Conservation (phyloP, 805 yeast species). For the Saturnispora ahearnii region DNA sequence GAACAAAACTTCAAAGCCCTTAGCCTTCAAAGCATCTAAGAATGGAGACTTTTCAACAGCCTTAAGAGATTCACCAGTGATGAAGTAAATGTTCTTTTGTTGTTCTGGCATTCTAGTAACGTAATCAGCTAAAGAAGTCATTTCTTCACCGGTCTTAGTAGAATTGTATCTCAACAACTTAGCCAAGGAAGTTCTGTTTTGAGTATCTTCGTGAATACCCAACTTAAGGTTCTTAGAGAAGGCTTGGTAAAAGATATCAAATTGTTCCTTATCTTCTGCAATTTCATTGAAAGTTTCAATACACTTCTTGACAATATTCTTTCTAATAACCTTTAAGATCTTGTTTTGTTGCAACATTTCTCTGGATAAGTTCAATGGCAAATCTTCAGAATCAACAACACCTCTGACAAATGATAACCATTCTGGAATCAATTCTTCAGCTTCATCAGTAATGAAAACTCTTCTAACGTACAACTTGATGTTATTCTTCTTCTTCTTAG, state of each 20-base stretch:
- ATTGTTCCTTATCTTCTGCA: constrained; percentile 98
- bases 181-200: constrained; percentile 92
- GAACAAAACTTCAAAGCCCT: constrained; percentile 96
- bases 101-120: constrained; percentile 99
- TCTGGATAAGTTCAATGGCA: constrained; percentile 99
- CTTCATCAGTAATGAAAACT: constrained; percentile 99
- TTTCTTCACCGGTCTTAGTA: constrained; percentile 89
- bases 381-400: constrained; percentile 99
- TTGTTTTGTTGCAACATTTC: constrained; percentile 99
- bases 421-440: constrained; percentile 98
- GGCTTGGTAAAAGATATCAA: constrained; percentile 96
- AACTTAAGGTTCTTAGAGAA: constrained; percentile 97
- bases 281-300: constrained; percentile 98
- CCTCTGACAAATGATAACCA: constrained; percentile 97
- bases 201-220: constrained; percentile 98
- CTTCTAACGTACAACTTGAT: constrained; percentile 98
- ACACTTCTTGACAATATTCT: constrained; percentile 97
- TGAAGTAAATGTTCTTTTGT: constrained; percentile 98
- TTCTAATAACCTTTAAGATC: constrained; percentile 97
- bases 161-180: constrained; percentile 96
- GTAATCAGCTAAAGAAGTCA: constrained; percentile 91
- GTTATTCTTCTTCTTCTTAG: constrained; percentile 98
- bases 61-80: constrained; percentile 97
- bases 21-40: constrained; percentile 96
- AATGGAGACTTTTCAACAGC: constrained; percentile 99